Percentiles rank a stretch among this genome's conserved stretches.
Conservation (phyloP, 148 eudicot species). For the Rhododendron simsii region DNA sequence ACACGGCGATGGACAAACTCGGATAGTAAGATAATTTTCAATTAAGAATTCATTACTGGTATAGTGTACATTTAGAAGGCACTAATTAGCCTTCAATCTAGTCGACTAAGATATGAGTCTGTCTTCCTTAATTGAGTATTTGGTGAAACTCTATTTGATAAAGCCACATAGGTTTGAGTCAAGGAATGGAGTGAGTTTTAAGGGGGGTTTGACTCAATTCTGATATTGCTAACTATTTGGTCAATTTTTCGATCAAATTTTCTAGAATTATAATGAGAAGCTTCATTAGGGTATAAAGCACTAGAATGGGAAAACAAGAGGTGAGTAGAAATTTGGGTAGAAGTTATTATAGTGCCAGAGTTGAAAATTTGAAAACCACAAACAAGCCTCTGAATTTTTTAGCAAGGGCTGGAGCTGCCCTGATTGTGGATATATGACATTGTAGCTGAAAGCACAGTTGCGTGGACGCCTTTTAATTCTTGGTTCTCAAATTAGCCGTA, state of each 20-base stretch:
- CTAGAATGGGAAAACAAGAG: neutral
- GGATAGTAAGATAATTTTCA: neutral
- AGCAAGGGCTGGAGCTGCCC: neutral
- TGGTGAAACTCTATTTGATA: neutral
- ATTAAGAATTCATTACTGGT: neutral
- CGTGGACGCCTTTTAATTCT: neutral
- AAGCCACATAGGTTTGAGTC: neutral
- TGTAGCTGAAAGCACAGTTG: neutral
- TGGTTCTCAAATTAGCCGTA: neutral
- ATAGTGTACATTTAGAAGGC: neutral
- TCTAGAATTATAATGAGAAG: neutral
- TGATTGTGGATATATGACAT: neutral
- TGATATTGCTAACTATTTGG: neutral
- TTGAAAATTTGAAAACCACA: neutral
- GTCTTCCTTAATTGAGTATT: neutral
- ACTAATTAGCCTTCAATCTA: neutral
- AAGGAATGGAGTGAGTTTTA: neutral
- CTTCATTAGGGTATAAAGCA: neutral
- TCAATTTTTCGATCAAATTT: neutral
- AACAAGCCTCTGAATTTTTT: neutral
- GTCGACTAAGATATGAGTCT: neutral
- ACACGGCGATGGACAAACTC: neutral
- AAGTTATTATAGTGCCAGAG: neutral
- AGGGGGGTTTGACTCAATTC: neutral
- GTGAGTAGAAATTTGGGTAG: neutral